Conservation (phyloP, 768 basidiomycete species). For the Boletus coccyginus region DNA sequence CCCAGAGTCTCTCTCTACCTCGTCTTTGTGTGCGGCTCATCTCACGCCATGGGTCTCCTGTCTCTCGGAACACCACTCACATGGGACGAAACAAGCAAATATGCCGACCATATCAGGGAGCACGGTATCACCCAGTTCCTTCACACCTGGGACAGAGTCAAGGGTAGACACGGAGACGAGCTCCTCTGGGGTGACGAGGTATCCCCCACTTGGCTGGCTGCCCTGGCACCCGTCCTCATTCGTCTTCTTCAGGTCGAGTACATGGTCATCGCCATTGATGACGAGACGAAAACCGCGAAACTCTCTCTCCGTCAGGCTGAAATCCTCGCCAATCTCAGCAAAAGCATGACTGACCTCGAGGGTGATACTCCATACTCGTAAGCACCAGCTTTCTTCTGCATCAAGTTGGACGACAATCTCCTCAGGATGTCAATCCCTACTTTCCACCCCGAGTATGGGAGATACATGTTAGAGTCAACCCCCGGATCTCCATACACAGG, state of each 20-base stretch:
- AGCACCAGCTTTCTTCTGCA: constrained; percentile 23
- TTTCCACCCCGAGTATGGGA: constrained; percentile 97
- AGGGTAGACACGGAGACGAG: constrained; percentile 87
- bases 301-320: constrained; percentile 95
- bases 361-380: constrained; percentile 52
- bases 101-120: constrained; percentile 83
- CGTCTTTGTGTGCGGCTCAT: neutral
- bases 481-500: constrained; percentile 95
- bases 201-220: constrained; percentile 14
- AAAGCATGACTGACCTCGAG: constrained; percentile 65
- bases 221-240: constrained; percentile 10
- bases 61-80: constrained; percentile 88
- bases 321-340: constrained; percentile 76
- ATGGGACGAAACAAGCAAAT: constrained; percentile 87
- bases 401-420: neutral
- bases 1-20: too few species aligned
- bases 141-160: constrained; percentile 88
- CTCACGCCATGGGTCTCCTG: constrained; percentile 77
- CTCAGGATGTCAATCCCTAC: constrained; percentile 73
- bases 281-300: constrained; percentile 73
- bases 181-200: constrained; percentile 99
- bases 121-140: constrained; percentile 97
- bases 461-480: constrained; percentile 98
- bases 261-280: constrained; percentile 87
- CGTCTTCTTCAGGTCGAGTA: constrained; percentile 75